A percentile compares a stretch with the other conserved stretches of the same genome.
Conservation (phyloP, 2,329 filamentous ascomycete genomes). For the Cladophialophora psammophila region DNA sequence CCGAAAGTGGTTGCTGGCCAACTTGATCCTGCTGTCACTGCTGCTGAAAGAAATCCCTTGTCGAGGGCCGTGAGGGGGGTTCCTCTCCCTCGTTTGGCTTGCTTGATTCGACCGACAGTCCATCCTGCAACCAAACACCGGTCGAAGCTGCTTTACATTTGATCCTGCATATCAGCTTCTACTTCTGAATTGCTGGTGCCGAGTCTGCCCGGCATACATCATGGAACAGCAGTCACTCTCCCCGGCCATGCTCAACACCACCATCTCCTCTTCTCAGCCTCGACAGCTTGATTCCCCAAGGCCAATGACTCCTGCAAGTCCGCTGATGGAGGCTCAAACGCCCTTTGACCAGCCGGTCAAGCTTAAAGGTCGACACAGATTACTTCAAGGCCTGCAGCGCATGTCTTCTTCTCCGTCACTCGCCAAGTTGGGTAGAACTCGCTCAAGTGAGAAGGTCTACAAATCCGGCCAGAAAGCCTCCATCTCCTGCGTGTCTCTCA, state of each 20-base stretch:
- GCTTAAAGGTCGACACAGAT: slow-evolving; percentile 71
- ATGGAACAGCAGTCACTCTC: slow-evolving; percentile 31
- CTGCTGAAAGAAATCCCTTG: background rate
- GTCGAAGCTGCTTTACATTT: background rate
- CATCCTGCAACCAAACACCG: background rate
- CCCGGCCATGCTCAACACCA: slow-evolving; percentile 21
- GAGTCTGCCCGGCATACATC: slow-evolving; percentile 14
- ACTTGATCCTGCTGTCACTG: background rate
- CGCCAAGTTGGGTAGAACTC: slow-evolving; percentile 66
- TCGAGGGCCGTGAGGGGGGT: slow-evolving; percentile 15
- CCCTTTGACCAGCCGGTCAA: slow-evolving; percentile 59
- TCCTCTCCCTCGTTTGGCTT: slow-evolving; percentile 14
- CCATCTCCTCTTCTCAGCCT: slow-evolving; percentile 14
- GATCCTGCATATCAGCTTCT: slow-evolving; percentile 9
- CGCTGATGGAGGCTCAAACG: slow-evolving; percentile 42
- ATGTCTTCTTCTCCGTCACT: slow-evolving; percentile 83
- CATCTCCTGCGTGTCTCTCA: slow-evolving; percentile 70
- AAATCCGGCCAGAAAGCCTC: slow-evolving; percentile 68
- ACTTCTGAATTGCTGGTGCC: background rate
- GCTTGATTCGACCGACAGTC: slow-evolving; percentile 13
- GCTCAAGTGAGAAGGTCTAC: slow-evolving; percentile 67
- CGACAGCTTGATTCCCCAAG: slow-evolving; percentile 43
- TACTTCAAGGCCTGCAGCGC: slow-evolving; percentile 77
- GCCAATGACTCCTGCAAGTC: slow-evolving; percentile 46
- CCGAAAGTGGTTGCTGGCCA: background rate